Evolutionary conservation across 805 yeast species (phyloP), one percentile per base, ranked within the genome.

Genomic region (Nakazawaea populi): DNA sequence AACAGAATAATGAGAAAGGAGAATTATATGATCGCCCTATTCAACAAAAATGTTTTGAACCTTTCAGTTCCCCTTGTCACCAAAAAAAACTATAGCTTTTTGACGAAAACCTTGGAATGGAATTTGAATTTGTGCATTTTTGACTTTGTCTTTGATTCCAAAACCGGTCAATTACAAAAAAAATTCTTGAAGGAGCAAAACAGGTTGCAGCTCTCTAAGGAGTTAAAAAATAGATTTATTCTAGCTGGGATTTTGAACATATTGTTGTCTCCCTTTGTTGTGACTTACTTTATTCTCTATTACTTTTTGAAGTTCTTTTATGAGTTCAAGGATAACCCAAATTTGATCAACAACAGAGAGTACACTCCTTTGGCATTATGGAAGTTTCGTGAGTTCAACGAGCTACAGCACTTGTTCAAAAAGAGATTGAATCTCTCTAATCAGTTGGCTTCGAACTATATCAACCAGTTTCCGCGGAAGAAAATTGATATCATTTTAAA

Each of bases 1-100:
- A 95, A 94, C 63, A 74, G 99, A 52, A 87, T 94, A 51, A 91
- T 94, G 99, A 74, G 99, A 54, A 88, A 84, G 57, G 99, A 94
- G 54, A 94, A 94, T 63, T 94, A 91, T 65, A 76, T 90, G 75
- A 89, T 94, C 62, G 97, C 97, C 1, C 68, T 94, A 57, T 83
- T 88, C 60, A 91, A 89, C 66, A 87, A 83, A 57, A 81, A 87
- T 52, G 70, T 92, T 1, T 67, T 92, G 42, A 86, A 87, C 59
- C 69, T 88, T 28, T 74, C 86, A 0, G 63, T 89, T 14, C 81
- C 84, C 1, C 55, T 80, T 3, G 82, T 84, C 0, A 36, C 40
- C 5, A 29, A 24, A 4, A 39, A 35, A 30, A 43, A 35, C 36
- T 32, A 44, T 31, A 42, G 42, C 24, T 73, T 78, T 43, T 69